Conservation (phyloP, 768 basidiomycete genomes). For the Pisolithus microcarpus region DNA sequence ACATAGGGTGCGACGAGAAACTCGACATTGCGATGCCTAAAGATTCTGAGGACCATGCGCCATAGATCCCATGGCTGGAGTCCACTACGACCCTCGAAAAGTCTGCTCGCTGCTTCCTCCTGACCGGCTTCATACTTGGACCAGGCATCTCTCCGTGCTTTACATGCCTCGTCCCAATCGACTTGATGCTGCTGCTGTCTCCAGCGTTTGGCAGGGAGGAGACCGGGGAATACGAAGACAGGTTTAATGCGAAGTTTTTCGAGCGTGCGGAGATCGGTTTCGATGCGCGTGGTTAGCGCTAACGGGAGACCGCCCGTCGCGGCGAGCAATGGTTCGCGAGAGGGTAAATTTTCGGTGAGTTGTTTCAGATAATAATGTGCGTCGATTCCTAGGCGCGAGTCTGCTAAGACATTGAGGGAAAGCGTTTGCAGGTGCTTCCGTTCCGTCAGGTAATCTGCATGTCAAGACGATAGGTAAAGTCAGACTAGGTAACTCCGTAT, state of each 20-base stretch:
- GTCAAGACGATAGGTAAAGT: not conserved
- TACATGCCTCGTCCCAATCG: slow-evolving; percentile 60
- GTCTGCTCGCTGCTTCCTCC: slow-evolving; percentile 79
- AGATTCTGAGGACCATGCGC: slow-evolving; percentile 85
- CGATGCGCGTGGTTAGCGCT: slow-evolving; percentile 80
- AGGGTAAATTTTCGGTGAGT: slow-evolving; percentile 66
- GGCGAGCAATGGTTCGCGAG: slow-evolving; percentile 86
- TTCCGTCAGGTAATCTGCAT: slow-evolving; percentile 73
- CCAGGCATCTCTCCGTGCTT: slow-evolving; percentile 84
- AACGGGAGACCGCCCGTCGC: slow-evolving; percentile 94
- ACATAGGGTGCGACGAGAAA: slow-evolving; percentile 94
- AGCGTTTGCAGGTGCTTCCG: slow-evolving; percentile 83
- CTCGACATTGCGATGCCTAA: slow-evolving; percentile 91
- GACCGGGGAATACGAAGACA: slow-evolving; percentile 95
- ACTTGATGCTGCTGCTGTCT: slow-evolving; percentile 48
- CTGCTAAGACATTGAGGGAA: slow-evolving; percentile 72
- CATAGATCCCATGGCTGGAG: slow-evolving; percentile 88
- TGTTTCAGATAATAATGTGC: slow-evolving; percentile 82
- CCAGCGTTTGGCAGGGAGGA: slow-evolving; percentile 69
- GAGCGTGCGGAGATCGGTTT: slow-evolving; percentile 82
- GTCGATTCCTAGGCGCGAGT: slow-evolving; percentile 95
- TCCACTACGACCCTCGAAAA: slow-evolving; percentile 71
- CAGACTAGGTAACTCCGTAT: not conserved
- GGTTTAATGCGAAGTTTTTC: slow-evolving; percentile 94
- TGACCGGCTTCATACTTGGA: slow-evolving; percentile 85